Evolutionary conservation across 2,329 filamentous ascomycete genomes (phyloP).

Genomic region (Chaetothyriales sp.): DNA sequence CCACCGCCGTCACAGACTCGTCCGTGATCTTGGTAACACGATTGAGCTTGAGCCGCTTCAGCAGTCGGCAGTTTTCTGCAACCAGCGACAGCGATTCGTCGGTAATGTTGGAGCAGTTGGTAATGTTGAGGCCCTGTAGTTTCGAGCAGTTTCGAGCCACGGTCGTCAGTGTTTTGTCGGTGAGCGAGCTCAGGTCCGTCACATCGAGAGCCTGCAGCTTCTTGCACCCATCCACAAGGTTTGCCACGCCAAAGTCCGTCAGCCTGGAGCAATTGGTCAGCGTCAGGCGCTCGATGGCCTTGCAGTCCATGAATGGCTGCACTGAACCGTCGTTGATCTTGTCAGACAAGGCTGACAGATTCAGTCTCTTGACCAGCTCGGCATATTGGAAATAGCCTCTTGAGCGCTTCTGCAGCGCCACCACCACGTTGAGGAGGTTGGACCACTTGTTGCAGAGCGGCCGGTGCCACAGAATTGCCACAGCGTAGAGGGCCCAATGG

Average conservation of each 20-base stretch:
- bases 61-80: constrained; percentile 65
- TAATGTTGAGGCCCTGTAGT: constrained; percentile 85
- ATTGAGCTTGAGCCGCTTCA: constrained; percentile 94
- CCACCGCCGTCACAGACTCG: constrained; percentile 67
- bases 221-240: constrained; percentile 62
- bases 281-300: constrained; percentile 80
- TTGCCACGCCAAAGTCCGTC: constrained; percentile 68
- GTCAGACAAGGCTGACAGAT: constrained; percentile 63
- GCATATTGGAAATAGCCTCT: constrained; percentile 70
- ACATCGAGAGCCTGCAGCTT: constrained; percentile 82
- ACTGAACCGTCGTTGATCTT: constrained; percentile 82
- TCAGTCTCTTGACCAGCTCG: constrained; percentile 81
- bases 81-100: constrained; percentile 72
- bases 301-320: constrained; percentile 65
- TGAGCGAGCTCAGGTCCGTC: constrained; percentile 64
- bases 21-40: constrained; percentile 77
- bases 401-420: constrained; percentile 49
- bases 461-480: constrained; percentile 87
- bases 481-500: constrained; percentile 80
- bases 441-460: constrained; percentile 78
- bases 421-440: constrained; percentile 66
- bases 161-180: constrained; percentile 60
- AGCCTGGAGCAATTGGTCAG: constrained; percentile 76
- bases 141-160: constrained; percentile 70
- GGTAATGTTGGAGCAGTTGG: constrained; percentile 67